Percentiles rank a stretch among this genome's conserved stretches.
phyloP scores from a whole-genome alignment of 176 grass and related monocot species.

The Musa schizocarpa region DNA sequence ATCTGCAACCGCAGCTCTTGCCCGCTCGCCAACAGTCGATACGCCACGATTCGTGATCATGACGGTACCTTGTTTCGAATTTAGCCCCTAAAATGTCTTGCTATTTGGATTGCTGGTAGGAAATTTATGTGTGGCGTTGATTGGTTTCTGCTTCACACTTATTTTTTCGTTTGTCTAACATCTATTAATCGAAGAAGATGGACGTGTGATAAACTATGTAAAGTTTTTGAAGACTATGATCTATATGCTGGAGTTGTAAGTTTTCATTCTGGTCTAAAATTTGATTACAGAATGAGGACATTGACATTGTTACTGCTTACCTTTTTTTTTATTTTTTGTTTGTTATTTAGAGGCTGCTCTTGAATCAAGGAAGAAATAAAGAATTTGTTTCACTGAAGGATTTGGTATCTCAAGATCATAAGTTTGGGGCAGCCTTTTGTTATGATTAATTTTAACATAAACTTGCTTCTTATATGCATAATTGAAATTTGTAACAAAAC shows the following conservation, averaged over 20 bases:
- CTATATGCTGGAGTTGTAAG: too few relatives aligned
- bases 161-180: not conserved
- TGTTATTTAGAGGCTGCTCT: too few relatives aligned
- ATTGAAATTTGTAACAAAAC: too few relatives aligned
- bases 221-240: too few relatives aligned
- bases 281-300: not conserved
- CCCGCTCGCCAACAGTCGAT: constrained; percentile 87
- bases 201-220: too few relatives aligned
- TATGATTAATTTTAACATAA: too few relatives aligned
- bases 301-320: not conserved
- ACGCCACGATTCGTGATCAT: constrained; percentile 79
- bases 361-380: not conserved
- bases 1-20: constrained; percentile 95
- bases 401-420: not conserved
- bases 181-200: not conserved
- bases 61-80: constrained; percentile 27
- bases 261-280: not conserved
- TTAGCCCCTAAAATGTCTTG: too few relatives aligned
- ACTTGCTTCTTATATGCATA: too few relatives aligned
- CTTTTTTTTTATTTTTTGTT: too few relatives aligned
- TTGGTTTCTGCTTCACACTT: not conserved
- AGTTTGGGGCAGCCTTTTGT: too few relatives aligned
- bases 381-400: not conserved
- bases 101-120: not conserved
- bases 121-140: not conserved